phyloP scores from a whole-genome alignment of 495 filamentous ascomycete species.

The Cryomyces minteri region DNA sequence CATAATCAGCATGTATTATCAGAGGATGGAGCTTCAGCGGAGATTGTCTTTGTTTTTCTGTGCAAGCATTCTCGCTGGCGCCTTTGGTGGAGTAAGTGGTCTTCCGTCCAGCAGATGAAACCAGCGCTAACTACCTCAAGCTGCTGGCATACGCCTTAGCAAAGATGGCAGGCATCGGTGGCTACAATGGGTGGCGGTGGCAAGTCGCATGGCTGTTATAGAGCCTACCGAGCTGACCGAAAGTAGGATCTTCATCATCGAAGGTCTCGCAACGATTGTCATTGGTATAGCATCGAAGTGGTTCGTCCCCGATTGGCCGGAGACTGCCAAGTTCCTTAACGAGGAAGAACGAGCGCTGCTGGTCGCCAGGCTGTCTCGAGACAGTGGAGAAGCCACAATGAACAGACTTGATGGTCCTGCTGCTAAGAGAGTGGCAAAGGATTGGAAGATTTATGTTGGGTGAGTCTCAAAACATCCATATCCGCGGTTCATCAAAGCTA shows the following conservation, averaged over 20 bases:
- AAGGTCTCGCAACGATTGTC: constrained; percentile 23
- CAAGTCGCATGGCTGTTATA: neutral
- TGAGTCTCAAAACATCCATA: no score
- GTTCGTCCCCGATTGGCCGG: constrained; percentile 27
- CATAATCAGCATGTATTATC: constrained; percentile 39
- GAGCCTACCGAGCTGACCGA: neutral
- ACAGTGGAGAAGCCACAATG: constrained; percentile 20
- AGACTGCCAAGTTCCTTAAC: constrained; percentile 21
- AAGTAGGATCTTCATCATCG: constrained; percentile 30
- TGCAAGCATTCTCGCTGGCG: constrained; percentile 36
- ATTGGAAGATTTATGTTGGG: constrained; percentile 15
- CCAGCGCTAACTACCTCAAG: neutral
- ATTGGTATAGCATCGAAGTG: constrained; percentile 21
- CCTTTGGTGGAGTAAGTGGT: constrained; percentile 30
- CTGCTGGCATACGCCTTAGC: constrained; percentile 41
- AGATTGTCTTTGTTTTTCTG: constrained; percentile 40
- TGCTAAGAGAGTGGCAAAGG: constrained; percentile 10
- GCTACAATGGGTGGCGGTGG: constrained; percentile 17
- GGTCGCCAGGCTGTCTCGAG: constrained; percentile 20
- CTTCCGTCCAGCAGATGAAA: constrained; percentile 4
- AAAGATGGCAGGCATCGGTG: constrained; percentile 31
- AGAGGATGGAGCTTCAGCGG: constrained; percentile 39
- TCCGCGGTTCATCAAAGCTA: no score
- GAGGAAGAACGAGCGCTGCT: constrained; percentile 21
- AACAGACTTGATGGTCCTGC: constrained; percentile 23